A percentile compares a stretch with the other conserved stretches of the same genome.
phyloP scores from a whole-genome alignment of 2,329 filamentous ascomycete species.

The Neurospora sp. region DNA sequence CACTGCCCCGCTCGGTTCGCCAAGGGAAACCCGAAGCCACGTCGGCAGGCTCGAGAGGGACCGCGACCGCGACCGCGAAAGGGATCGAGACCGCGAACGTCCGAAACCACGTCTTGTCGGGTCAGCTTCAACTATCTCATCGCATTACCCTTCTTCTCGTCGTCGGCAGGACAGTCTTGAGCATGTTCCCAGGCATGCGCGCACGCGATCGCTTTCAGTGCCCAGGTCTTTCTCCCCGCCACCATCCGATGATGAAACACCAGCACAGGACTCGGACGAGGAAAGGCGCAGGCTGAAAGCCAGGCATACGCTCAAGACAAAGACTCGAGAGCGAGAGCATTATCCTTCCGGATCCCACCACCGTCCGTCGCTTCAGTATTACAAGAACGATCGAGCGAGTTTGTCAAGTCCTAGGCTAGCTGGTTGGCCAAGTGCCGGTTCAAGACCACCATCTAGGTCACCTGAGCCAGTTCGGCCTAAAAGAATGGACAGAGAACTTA shows the following conservation, averaged over 20 bases:
- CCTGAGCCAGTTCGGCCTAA: background rate
- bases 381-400: slow-evolving; percentile 7
- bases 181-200: background rate
- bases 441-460: background rate
- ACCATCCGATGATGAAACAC: background rate
- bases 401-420: slow-evolving; percentile 5
- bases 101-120: background rate
- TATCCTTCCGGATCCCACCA: background rate
- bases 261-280: background rate
- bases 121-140: background rate
- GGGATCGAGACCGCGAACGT: background rate
- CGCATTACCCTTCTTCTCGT: background rate
- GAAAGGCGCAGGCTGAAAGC: background rate
- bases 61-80: background rate
- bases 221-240: background rate
- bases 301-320: background rate
- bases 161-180: background rate
- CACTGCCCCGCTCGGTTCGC: background rate
- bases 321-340: background rate
- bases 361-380: slow-evolving; percentile 6
- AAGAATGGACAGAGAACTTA: background rate
- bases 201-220: background rate
- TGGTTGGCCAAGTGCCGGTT: slow-evolving; percentile 3
- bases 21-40: slow-evolving; percentile 6
- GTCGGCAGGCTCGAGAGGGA: background rate